phyloP scores from a whole-genome alignment of 495 filamentous ascomycete genomes.

The Clavariopsis aquatica region DNA sequence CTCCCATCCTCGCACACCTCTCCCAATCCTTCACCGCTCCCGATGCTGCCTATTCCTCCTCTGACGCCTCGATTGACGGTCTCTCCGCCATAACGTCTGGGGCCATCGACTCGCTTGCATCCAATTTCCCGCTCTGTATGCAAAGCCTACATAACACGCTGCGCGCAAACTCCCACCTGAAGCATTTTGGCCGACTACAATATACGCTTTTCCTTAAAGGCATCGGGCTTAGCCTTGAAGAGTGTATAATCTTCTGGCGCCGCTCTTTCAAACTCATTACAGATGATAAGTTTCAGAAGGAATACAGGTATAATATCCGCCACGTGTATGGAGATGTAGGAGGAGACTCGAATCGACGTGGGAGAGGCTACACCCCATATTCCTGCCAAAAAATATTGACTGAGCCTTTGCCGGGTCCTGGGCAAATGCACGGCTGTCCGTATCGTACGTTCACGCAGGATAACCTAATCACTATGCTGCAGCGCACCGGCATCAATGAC shows the following conservation, averaged over 20 bases:
- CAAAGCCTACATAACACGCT: slow-evolving; percentile 79
- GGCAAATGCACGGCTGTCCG: slow-evolving; percentile 90
- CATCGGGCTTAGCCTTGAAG: slow-evolving; percentile 85
- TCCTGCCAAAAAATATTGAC: slow-evolving; percentile 92
- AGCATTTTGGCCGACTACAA: slow-evolving; percentile 91
- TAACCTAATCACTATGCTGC: slow-evolving; percentile 75
- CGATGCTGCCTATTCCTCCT: slow-evolving; percentile 70
- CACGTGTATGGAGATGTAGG: slow-evolving; percentile 94
- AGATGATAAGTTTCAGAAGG: slow-evolving; percentile 91
- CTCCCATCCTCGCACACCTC: slow-evolving; percentile 89
- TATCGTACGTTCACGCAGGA: slow-evolving; percentile 90
- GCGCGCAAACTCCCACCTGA: slow-evolving; percentile 81
- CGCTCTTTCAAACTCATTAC: slow-evolving; percentile 76
- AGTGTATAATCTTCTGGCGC: slow-evolving; percentile 95
- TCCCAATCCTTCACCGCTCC: slow-evolving; percentile 90
- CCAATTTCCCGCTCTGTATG: slow-evolving; percentile 96
- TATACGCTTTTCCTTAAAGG: slow-evolving; percentile 98
- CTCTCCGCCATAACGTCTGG: slow-evolving; percentile 54
- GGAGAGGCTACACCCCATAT: slow-evolving; percentile 82
- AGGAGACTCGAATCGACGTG: slow-evolving; percentile 82
- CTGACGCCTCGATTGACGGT: slow-evolving; percentile 71
- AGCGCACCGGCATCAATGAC: slow-evolving; percentile 74
- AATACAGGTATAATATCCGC: slow-evolving; percentile 94
- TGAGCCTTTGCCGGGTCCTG: slow-evolving; percentile 78
- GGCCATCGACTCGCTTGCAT: slow-evolving; percentile 77